These are phyloP conservation scores for Paecilomyces sp. DNA, from an alignment of 2,329 filamentous ascomycete species.

Conservation along the genomic window DNA sequence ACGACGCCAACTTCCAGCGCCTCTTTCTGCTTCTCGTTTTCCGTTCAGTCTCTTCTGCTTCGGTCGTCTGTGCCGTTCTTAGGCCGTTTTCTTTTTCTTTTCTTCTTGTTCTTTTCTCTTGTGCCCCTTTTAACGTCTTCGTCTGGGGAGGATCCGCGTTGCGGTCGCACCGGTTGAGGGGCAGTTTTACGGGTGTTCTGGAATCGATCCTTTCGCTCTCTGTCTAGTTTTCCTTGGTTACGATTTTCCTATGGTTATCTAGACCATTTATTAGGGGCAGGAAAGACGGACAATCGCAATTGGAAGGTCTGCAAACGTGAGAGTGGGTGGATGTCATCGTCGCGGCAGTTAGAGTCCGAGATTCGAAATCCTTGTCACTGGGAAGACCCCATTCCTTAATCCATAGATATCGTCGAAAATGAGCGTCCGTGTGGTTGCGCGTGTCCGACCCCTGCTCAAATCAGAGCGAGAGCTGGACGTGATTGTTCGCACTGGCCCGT, in stretches of 20 bases:
- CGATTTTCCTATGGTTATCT: not conserved
- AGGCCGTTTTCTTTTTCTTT: not conserved
- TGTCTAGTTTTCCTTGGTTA: not conserved
- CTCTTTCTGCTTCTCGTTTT: not conserved
- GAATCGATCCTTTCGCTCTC: not conserved
- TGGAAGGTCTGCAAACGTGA: not conserved
- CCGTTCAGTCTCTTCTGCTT: not conserved
- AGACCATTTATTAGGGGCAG: not conserved
- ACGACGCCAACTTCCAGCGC: not conserved
- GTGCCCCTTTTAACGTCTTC: not conserved
- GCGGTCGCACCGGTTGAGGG: not conserved
- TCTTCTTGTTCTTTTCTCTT: not conserved
- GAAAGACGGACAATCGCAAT: not conserved
- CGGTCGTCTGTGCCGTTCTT: not conserved
- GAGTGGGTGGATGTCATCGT: not conserved
- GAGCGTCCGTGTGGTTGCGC: slow-evolving; percentile 75
- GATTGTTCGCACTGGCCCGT: slow-evolving; percentile 64
- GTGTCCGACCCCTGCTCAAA: slow-evolving; percentile 80
- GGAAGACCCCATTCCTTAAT: not conserved
- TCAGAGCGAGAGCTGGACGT: slow-evolving; percentile 81
- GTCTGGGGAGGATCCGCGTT: not conserved
- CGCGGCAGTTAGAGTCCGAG: not conserved
- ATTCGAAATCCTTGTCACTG: not conserved
- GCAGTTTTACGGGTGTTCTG: not conserved
- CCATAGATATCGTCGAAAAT: slow-evolving; percentile 16